Evolutionary conservation across 2,329 filamentous ascomycete genomes (phyloP).

Genomic region (Coniella vitis): DNA sequence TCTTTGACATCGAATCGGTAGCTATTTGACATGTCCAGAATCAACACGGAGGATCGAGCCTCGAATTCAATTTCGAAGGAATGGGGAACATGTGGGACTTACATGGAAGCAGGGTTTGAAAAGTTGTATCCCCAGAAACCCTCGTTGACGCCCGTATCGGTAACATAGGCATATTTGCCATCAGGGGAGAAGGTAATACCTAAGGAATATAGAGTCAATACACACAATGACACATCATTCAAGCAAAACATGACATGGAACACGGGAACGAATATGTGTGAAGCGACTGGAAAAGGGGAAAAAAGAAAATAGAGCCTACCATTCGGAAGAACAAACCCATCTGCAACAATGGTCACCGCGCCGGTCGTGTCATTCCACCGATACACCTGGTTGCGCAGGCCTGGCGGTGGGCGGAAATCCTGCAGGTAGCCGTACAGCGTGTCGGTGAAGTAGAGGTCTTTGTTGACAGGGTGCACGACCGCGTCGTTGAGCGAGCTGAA

Average conservation of each 20-base stretch:
- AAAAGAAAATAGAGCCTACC: constrained; percentile 24
- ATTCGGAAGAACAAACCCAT: constrained; percentile 50
- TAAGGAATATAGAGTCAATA: constrained; percentile 5
- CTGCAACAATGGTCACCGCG: constrained; percentile 48
- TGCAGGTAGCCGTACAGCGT: constrained; percentile 53
- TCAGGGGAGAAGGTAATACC: constrained; percentile 48
- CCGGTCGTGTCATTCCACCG: constrained; percentile 44
- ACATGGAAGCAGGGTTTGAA: constrained; percentile 41
- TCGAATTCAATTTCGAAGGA: too few species aligned
- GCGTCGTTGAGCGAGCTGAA: constrained; percentile 58
- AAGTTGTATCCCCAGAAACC: constrained; percentile 36
- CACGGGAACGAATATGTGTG: too few species aligned
- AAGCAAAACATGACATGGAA: too few species aligned
- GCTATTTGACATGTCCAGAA: constrained; percentile 19
- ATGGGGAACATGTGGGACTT: constrained; percentile 24
- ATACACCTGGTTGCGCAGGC: constrained; percentile 52
- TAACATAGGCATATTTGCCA: constrained; percentile 43
- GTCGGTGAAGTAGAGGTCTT: constrained; percentile 60
- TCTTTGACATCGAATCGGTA: constrained; percentile 35
- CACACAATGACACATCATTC: not conserved
- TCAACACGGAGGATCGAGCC: too few species aligned
- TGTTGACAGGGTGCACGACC: constrained; percentile 43
- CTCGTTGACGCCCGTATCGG: constrained; percentile 46
- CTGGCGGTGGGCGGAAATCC: constrained; percentile 47
- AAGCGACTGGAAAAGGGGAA: too few species aligned